phyloP scores from a whole-genome alignment of 345 rosid species.

The Eucalyptus erythrocorys region DNA sequence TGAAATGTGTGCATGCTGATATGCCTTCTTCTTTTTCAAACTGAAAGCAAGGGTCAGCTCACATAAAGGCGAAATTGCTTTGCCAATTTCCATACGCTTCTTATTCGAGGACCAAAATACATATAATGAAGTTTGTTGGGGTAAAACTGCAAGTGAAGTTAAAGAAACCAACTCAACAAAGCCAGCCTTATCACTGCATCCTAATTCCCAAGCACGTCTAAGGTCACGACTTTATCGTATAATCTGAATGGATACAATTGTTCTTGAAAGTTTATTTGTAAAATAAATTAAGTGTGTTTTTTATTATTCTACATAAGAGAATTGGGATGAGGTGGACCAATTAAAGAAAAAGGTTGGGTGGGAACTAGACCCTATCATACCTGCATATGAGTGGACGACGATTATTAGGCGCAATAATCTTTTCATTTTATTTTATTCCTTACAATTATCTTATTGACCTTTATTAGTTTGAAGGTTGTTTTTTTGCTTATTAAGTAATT shows the following conservation, averaged over 20 bases:
- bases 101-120: not conserved
- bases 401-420: rapidly evolving
- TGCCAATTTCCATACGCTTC: not conserved
- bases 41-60: not conserved
- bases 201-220: rapidly evolving
- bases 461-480: rapidly evolving
- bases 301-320: rapidly evolving
- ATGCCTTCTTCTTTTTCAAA: not conserved
- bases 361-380: rapidly evolving
- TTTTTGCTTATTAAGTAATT: too few species aligned
- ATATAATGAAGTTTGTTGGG: not conserved
- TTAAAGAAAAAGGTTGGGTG: rapidly evolving
- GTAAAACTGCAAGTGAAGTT: not conserved
- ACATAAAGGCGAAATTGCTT: not conserved
- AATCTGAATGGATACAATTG: rapidly evolving
- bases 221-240: not conserved
- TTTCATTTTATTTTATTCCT: rapidly evolving
- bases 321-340: rapidly evolving
- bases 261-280: too few species aligned
- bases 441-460: too few species aligned
- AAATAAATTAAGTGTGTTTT: too few species aligned
- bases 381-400: rapidly evolving
- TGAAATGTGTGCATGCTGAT: not conserved
- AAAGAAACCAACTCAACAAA: not conserved
- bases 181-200: not conserved